Evolutionary conservation across 129 eudicot genomes (phyloP).

Genomic region (Heracleum sosnowskyi): DNA sequence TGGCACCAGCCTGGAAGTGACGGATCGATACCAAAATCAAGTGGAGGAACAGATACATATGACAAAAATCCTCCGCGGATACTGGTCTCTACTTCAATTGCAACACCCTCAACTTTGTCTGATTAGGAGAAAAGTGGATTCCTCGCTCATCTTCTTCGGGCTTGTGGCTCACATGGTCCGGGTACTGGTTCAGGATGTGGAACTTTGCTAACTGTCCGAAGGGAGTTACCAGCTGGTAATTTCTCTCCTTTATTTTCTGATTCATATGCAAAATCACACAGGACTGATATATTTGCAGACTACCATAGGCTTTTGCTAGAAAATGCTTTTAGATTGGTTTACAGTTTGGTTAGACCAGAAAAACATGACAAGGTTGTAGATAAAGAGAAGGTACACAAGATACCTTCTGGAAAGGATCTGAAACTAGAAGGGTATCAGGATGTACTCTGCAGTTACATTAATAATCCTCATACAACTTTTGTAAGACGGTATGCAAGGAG

Average conservation of each 20-base stretch:
- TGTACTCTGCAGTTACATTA: conserved; percentile 91
- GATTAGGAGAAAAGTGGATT: conserved; percentile 75
- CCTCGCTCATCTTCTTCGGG: conserved; percentile 67
- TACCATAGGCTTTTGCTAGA: conserved; percentile 81
- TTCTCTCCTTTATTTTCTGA: conserved; percentile 95
- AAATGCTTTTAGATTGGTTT: conserved; percentile 82
- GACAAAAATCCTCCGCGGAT: conserved; percentile 47
- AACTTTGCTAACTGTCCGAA: conserved; percentile 74
- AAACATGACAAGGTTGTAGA: conserved; percentile 86
- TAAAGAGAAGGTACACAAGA: conserved; percentile 69
- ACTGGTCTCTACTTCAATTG: conserved; percentile 31
- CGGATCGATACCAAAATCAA: conserved; percentile 46
- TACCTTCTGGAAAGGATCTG: conserved; percentile 68
- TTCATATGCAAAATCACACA: conserved; percentile 91
- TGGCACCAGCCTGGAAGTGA: conserved; percentile 98
- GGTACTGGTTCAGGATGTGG: conserved; percentile 93
- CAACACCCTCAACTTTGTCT: conserved; percentile 38
- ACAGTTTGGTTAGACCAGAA: conserved; percentile 92
- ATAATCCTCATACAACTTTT: conserved; percentile 69
- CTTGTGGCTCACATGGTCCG: conserved; percentile 59
- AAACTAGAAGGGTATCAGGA: conserved; percentile 98
- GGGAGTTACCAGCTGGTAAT: conserved; percentile 97
- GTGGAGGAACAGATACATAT: conserved; percentile 51
- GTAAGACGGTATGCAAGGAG: conserved; percentile 93
- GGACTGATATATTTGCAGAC: conserved; percentile 91